A percentile compares a stretch with the other conserved stretches of the same genome.
phyloP scores from a whole-genome alignment of 768 basidiomycete genomes.

The Coprinopsis sp. region DNA sequence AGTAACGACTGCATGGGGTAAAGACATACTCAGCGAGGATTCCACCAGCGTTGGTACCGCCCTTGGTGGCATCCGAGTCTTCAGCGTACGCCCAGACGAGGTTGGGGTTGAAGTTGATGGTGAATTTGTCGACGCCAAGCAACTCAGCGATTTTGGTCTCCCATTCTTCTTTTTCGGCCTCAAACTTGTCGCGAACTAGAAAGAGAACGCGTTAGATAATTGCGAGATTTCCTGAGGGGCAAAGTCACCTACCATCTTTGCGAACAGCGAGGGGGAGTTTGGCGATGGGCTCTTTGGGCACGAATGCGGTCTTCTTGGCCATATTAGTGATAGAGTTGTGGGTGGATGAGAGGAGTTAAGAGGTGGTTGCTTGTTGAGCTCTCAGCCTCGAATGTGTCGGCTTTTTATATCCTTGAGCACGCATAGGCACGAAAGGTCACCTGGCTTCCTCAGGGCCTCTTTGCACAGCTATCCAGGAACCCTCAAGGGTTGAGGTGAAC shows the following conservation, averaged over 20 bases:
- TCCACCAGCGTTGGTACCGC: conserved; percentile 15
- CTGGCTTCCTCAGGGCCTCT: too few relatives aligned
- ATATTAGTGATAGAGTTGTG: not conserved
- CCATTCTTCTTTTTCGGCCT: conserved; percentile 29
- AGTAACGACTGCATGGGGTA: too few relatives aligned
- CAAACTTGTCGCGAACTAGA: conserved; percentile 36
- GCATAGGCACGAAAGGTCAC: too few relatives aligned
- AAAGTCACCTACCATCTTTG: conserved; percentile 28
- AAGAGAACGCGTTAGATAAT: not conserved
- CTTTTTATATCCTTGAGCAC: too few relatives aligned
- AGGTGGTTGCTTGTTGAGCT: not conserved
- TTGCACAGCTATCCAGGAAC: too few relatives aligned
- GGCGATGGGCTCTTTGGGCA: conserved; percentile 29
- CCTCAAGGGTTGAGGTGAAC: too few relatives aligned
- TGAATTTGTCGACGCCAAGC: conserved; percentile 25
- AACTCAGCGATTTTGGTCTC: conserved; percentile 27
- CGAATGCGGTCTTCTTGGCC: conserved; percentile 18
- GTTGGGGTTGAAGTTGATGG: conserved; percentile 31
- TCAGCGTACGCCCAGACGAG: conserved; percentile 32
- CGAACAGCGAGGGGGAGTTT: conserved; percentile 34
- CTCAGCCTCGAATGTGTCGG: not conserved
- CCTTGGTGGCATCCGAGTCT: conserved; percentile 14
- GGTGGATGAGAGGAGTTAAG: not conserved
- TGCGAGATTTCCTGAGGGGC: not conserved
- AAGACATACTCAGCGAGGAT: conserved; percentile 23